Base-by-base conservation (phyloP, 306 rosid species). In the Prunus mume region DNA sequence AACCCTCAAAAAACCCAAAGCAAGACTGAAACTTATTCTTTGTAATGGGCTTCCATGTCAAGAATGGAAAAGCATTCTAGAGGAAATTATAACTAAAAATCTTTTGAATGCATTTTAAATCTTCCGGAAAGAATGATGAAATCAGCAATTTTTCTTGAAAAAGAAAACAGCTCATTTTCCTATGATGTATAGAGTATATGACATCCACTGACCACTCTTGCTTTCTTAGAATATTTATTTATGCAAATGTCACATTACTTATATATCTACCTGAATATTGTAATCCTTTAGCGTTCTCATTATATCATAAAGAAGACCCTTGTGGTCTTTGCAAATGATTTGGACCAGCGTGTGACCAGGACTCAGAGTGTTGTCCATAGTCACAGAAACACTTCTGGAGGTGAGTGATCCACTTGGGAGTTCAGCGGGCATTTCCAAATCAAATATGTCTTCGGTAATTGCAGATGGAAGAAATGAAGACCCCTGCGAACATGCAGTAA, bases 281-380 rank as follows among this genome's bases (percentile, higher is more conserved):
- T 84, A 95, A 70, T 95, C 99, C 87, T 95, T 95, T 2, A 95
- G 82, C 38, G 99, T 95, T 88, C 99, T 95, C 99, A 92, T 95
- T 80, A 95, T 87, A 86, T 90, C 97, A 52, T 92, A 95, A 47
- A 95, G 89, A 81, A 95, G 97, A 80, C 93, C 99, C 83, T 95
- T 95, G 87, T 95, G 99, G n/a, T 90, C 93, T 77, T 82, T 90
- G 84, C 99, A 95, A 72, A 86, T 60, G 58, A 95, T 88, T 85
- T 92, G 99, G 65, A 95, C 90, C 3, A 95, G 97, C 6, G 99
- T 92, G 82, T 95, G 99, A 82, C 88, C 82, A 30, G 99, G 99
- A 82, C 99, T 95, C 67, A 95, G 85, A n/a, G 71, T 52, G 82
- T 95, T 95, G 86, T 95, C 99, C 82, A 95, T 84, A 1, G 77